These are phyloP conservation scores for Ramularia endophylla DNA, from an alignment of 2,329 filamentous ascomycete species.

Conservation along the genomic window DNA sequence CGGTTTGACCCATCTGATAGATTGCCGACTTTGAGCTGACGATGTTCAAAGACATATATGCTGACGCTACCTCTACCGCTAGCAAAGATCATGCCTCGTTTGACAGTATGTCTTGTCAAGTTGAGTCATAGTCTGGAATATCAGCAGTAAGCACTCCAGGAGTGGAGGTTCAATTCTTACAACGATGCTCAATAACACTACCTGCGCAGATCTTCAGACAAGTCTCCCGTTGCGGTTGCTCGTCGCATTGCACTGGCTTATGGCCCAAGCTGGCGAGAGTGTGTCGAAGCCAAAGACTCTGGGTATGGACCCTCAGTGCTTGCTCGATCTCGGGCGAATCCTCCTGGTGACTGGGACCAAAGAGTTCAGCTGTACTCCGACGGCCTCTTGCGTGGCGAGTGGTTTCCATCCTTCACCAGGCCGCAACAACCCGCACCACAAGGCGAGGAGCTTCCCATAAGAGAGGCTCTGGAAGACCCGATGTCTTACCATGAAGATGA, in stretches of 20 bases:
- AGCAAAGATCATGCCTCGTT: constrained; percentile 27
- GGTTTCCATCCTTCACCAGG: constrained; percentile 44
- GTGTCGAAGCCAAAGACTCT: constrained; percentile 28
- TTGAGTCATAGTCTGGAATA: constrained; percentile 22
- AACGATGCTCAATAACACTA: too few species aligned
- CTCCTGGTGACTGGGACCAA: constrained; percentile 43
- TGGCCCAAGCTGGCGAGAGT: constrained; percentile 46
- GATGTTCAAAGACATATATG: constrained; percentile 14
- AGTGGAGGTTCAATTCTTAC: too few species aligned
- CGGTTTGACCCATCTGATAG: constrained; percentile 4
- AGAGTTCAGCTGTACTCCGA: constrained; percentile 52
- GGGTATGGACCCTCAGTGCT: constrained; percentile 39
- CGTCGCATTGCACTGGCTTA: constrained; percentile 44
- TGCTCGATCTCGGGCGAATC: constrained; percentile 30
- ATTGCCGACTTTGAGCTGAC: neutral
- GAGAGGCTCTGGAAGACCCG: constrained; percentile 28
- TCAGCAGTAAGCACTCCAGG: constrained; percentile 3
- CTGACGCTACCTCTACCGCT: constrained; percentile 15
- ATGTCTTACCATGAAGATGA: neutral
- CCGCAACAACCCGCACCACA: constrained; percentile 28
- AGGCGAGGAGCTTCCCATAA: neutral
- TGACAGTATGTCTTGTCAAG: constrained; percentile 42
- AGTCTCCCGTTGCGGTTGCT: constrained; percentile 6
- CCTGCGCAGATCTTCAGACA: neutral
- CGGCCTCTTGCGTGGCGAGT: constrained; percentile 38